A percentile compares a stretch with the other conserved stretches of the same genome.
phyloP scores from a whole-genome alignment of 148 eudicot genomes.

The Polygonum maritimum region DNA sequence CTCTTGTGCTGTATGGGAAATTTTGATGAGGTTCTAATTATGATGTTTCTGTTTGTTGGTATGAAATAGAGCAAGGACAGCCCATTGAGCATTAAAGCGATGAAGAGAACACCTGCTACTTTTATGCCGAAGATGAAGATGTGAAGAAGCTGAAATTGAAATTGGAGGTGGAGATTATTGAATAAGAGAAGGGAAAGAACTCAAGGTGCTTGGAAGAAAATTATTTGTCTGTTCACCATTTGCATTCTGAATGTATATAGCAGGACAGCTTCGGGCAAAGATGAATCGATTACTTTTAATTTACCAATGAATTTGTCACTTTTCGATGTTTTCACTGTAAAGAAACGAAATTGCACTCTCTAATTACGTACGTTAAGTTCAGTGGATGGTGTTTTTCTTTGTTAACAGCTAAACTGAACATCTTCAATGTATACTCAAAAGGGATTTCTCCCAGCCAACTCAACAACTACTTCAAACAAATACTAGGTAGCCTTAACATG shows the following conservation, averaged over 20 bases:
- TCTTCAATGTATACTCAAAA: background rate
- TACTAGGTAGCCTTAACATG: background rate
- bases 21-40: background rate
- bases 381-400: background rate
- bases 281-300: background rate
- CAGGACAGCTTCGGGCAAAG: background rate
- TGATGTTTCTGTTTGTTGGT: constrained; percentile 1
- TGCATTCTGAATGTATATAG: constrained; percentile 1
- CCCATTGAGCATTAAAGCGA: constrained; percentile 47
- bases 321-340: background rate
- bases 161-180: constrained; percentile 1
- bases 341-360: background rate
- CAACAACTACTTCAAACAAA: too few species aligned
- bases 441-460: background rate
- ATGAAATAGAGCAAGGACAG: constrained; percentile 56
- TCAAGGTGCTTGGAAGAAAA: background rate
- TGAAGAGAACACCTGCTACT: constrained; percentile 48
- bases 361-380: background rate
- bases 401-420: background rate
- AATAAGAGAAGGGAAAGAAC: background rate
- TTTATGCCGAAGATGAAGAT: constrained; percentile 14
- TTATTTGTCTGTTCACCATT: constrained; percentile 2
- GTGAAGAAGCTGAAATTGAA: constrained; percentile 13
- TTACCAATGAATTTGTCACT: background rate
- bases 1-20: background rate